Evolutionary conservation across 2,329 filamentous ascomycete genomes (phyloP).

Genomic region (Fusarium setosum): DNA sequence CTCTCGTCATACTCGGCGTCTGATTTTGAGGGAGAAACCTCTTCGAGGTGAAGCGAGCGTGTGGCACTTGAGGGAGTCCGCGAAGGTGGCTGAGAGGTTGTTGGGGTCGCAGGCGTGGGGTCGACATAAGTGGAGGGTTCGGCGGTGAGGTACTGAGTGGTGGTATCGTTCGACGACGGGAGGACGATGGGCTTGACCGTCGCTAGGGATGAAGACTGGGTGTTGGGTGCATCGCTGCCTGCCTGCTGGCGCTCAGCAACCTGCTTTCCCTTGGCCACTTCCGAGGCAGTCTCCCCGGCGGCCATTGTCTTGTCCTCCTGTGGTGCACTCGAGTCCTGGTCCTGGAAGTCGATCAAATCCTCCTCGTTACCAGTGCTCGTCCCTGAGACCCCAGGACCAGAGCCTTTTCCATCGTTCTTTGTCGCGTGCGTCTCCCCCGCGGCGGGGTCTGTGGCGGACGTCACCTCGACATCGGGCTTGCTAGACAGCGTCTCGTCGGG

Average conservation of each 20-base stretch:
- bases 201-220: slow-evolving; percentile 59
- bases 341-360: slow-evolving; percentile 38
- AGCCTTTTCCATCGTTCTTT: slow-evolving; percentile 5
- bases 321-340: slow-evolving; percentile 15
- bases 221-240: slow-evolving; percentile 37
- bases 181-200: slow-evolving; percentile 60
- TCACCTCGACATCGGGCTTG: slow-evolving; percentile 45
- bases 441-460: slow-evolving; percentile 28
- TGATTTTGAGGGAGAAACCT: slow-evolving; percentile 65
- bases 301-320: slow-evolving; percentile 3
- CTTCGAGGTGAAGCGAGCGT: slow-evolving; percentile 57
- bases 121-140: slow-evolving; percentile 64
- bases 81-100: slow-evolving; percentile 66
- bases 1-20: slow-evolving; percentile 68
- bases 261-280: slow-evolving; percentile 42
- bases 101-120: slow-evolving; percentile 68
- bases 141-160: slow-evolving; percentile 59
- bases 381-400: neutral
- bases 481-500: slow-evolving; percentile 42
- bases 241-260: slow-evolving; percentile 24
- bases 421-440: slow-evolving; percentile 19
- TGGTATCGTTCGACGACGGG: slow-evolving; percentile 48
- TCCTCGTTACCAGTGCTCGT: slow-evolving; percentile 6
- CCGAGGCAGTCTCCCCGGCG: slow-evolving; percentile 16
- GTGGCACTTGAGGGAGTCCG: slow-evolving; percentile 68